Percentiles rank a stretch among this genome's conserved stretches.
phyloP scores from a whole-genome alignment of 2,329 filamentous ascomycete genomes.

The Colletotrichum navitas region DNA sequence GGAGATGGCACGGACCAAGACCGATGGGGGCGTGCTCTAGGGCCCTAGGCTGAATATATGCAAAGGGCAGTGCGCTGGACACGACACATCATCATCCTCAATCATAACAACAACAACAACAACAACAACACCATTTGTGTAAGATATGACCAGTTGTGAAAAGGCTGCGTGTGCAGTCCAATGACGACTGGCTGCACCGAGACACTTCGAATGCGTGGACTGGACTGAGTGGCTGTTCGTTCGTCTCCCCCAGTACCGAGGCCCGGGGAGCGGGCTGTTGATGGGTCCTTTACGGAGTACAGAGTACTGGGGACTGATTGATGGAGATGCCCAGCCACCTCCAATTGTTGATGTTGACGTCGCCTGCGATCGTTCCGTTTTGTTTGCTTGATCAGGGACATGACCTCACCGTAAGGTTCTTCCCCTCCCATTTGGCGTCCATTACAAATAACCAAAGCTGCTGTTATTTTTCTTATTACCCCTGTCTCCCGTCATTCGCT shows the following conservation, averaged over 20 bases:
- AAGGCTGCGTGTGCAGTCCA: background rate
- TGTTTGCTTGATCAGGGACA: constrained; percentile 9
- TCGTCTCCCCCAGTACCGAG: background rate
- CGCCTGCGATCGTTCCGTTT: constrained; percentile 12
- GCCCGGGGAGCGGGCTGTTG: background rate
- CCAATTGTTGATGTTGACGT: constrained; percentile 20
- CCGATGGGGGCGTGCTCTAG: background rate
- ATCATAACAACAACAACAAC: background rate
- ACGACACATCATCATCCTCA: background rate
- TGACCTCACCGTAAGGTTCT: background rate
- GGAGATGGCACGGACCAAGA: constrained; percentile 3
- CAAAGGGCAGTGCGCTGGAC: background rate
- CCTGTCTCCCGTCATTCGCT: constrained; percentile 3
- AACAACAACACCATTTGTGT: background rate
- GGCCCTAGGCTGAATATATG: background rate
- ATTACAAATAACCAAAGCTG: background rate
- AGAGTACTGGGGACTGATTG: constrained; percentile 9
- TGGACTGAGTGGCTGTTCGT: constrained; percentile 6
- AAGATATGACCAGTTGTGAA: background rate
- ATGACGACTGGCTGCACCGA: constrained; percentile 4
- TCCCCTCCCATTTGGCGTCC: background rate
- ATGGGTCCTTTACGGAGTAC: background rate
- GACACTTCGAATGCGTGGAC: background rate
- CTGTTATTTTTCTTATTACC: background rate
- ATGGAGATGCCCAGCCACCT: constrained; percentile 32